Evolutionary conservation across 495 filamentous ascomycete genomes (phyloP).

Genomic region (Aspergillus heteromorphus): DNA sequence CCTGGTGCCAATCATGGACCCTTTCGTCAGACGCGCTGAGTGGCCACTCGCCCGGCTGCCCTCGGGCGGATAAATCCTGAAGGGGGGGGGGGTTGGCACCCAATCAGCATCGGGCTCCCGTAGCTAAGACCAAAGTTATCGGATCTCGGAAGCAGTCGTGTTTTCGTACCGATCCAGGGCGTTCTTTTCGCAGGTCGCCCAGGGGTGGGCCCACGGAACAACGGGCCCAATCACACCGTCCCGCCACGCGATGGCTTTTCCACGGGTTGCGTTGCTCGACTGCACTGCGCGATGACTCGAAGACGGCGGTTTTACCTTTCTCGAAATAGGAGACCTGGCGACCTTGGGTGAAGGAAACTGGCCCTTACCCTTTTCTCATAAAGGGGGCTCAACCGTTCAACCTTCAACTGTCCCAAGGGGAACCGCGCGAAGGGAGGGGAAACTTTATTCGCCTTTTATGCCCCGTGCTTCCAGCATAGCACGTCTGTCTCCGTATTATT

Average conservation of each 20-base stretch:
- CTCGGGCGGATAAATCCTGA: not conserved
- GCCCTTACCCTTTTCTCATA: not conserved
- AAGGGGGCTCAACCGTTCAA: not conserved
- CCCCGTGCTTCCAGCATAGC: not conserved
- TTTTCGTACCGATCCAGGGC: not conserved
- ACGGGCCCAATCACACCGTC: not conserved
- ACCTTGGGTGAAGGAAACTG: not conserved
- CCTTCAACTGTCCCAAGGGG: no score
- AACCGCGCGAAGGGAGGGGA: not conserved
- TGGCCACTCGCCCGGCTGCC: not conserved
- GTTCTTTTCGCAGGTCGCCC: not conserved
- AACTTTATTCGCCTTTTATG: not conserved
- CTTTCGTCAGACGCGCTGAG: not conserved
- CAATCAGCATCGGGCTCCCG: constrained; percentile 1
- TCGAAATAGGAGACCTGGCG: not conserved
- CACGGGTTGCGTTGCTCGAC: not conserved
- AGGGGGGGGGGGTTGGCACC: not conserved
- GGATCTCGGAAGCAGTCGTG: constrained; percentile 1
- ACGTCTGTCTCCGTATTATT: no score
- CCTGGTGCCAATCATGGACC: constrained; percentile 3
- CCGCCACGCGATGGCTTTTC: not conserved
- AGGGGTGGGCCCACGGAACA: not conserved
- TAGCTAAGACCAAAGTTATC: constrained; percentile 5
- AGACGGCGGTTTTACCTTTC: constrained; percentile 1
- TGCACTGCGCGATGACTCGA: not conserved